Evolutionary conservation across 768 basidiomycete genomes (phyloP).

Genomic region (Clavaria fumosa): DNA sequence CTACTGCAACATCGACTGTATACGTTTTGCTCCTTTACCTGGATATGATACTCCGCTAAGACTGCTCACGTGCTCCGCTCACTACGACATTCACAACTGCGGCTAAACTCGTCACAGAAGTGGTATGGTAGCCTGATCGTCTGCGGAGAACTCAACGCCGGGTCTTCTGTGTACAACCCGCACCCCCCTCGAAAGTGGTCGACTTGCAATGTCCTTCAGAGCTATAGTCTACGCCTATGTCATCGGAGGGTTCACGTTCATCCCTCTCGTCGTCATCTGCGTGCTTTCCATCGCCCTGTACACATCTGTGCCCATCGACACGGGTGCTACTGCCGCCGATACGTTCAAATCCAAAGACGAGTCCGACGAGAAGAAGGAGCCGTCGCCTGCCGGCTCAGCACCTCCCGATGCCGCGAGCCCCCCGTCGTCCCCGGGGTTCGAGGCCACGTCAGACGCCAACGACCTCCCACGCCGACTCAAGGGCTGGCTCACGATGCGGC

Average conservation of each 20-base stretch:
- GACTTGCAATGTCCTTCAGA: slow-evolving; percentile 64
- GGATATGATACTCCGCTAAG: too few relatives aligned
- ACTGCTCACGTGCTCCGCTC: too few relatives aligned
- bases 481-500: slow-evolving; percentile 73
- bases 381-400: slow-evolving; percentile 7
- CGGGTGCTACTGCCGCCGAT: too few relatives aligned
- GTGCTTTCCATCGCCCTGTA: slow-evolving; percentile 53
- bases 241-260: slow-evolving; percentile 79
- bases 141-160: too few relatives aligned
- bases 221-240: slow-evolving; percentile 73
- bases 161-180: too few relatives aligned
- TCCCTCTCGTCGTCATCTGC: slow-evolving; percentile 56
- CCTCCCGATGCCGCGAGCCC: neutral
- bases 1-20: too few relatives aligned
- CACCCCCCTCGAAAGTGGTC: too few relatives aligned
- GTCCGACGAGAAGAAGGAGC: slow-evolving; percentile 17
- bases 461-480: slow-evolving; percentile 54
- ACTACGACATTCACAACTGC: too few relatives aligned
- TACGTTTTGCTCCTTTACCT: too few relatives aligned
- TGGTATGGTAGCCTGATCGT: too few relatives aligned
- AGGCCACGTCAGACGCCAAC: slow-evolving; percentile 20
- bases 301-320: slow-evolving; percentile 71
- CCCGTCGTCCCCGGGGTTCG: neutral
- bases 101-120: too few relatives aligned
- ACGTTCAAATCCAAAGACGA: slow-evolving; percentile 24